Base-by-base conservation (phyloP, 257 asterid species). In the Agastache rugosa region DNA sequence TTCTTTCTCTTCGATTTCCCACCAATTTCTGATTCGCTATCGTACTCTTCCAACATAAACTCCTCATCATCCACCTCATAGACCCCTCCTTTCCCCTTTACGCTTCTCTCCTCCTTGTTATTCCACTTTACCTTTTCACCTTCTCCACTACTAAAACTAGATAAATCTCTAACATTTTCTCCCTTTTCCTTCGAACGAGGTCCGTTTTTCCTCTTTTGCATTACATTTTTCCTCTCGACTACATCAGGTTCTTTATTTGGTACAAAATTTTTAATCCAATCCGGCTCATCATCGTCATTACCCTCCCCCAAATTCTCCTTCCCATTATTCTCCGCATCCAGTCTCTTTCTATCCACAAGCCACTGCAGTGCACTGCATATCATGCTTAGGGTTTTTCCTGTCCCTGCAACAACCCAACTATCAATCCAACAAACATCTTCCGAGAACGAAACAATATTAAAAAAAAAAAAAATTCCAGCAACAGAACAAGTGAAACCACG, bases 341-440 rank as follows among this genome's bases (percentile, higher is more conserved):
- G 50, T 22, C 88, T 82, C 85, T 82, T 89, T 67, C 81, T 87
- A 76, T 94, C 97, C 10, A 87, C 87, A 59, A 92, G 90, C 99
- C 99, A 94, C 71, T 94, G 99, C 82, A 94, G 78, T 8, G 99
- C 96, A 90, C 99, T 90, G 77, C 98, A 94, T 65, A 92, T 94
- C 73, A 94, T 90, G 82, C 99, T 94, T 39, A 94, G 84, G 54
- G 99, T 94, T 89, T 94, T 94, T 27, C 99, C 99, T 69, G 99
- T 94, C 65, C 99, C 99, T 93, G 87, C 1, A 80, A 54, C 74
- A 63, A 41, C 61, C 71, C 67, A 73, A 73, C 29, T 9, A 69
- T 25, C 55, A 67, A 75, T 45, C 51, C 53, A 74, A 20, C 35
- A 14, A 63, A 73, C 48, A 55, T 50, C 50, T 0, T 48, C 8